Evolutionary conservation across 768 basidiomycete genomes (phyloP), one percentile per base, ranked within the genome.

Genomic region (Tylopilus plumbeoviolaceoides): DNA sequence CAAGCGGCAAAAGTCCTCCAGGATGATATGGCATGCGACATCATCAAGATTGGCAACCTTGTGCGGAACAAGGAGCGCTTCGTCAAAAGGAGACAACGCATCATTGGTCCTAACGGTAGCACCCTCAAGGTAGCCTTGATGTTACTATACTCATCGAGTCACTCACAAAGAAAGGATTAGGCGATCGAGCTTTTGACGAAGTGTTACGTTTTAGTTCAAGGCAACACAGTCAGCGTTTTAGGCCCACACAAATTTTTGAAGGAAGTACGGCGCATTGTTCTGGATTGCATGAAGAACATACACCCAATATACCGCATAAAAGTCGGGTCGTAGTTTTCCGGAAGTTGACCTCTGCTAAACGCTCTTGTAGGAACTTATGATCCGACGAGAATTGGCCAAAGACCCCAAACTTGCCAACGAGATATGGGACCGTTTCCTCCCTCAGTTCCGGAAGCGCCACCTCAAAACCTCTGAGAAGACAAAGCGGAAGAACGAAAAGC

Each of bases 281-380:
- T 98, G 39, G 97, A 99, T 66, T 99, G 97, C 75, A 98, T 99
- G 97, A 94, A 88, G 74, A 99, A 99, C 67, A 89, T 98, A 49
- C 97, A 99, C 65, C 97, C 97, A 2, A 98, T 99, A 66, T 99
- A 99, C 68, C 86, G 94, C 62, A 99, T 99, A 72, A 99, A 99
- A 72, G 94, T 91, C 38, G 20, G 56, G 48, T 49, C 27, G 54
- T 54, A 58, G 48, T 25, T 35, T 31, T 39, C 18, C 28, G 28
- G 28, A 15, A 17, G 23, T 41, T 20, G 14, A 15, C 20, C 10
- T 28, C 27, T 36, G 2, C 33, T 57, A 45, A 48, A 46, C 17
- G 8, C 17, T 17, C 38, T 7, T 14, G 9, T 62, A 95, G 94
- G 97, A 98, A 72, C 79, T 99, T 27, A 99, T 99, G 97, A 94